Evolutionary conservation across 2,329 filamentous ascomycete species (phyloP).

Genomic region (Fusarium equiseti): DNA sequence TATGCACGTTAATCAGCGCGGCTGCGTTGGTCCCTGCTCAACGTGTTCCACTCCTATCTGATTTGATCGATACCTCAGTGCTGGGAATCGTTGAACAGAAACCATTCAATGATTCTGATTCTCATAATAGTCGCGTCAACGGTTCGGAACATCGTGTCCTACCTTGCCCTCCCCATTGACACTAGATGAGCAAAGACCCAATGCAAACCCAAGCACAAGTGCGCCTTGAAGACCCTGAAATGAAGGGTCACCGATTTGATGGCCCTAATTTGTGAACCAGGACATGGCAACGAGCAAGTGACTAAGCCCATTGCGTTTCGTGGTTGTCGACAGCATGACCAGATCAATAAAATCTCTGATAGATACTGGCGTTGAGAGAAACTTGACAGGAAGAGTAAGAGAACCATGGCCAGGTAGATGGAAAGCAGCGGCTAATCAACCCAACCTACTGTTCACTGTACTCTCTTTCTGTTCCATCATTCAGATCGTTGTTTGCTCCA

Average conservation of each 20-base stretch:
- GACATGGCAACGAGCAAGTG: constrained; percentile 27
- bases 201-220: constrained; percentile 1
- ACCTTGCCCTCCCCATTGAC: neutral
- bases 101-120: neutral
- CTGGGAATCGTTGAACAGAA: neutral
- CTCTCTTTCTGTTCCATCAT: neutral
- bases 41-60: constrained; percentile 13
- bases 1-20: constrained; percentile 30
- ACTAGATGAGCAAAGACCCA: neutral
- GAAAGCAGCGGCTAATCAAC: neutral
- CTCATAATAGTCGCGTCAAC: neutral
- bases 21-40: constrained; percentile 34
- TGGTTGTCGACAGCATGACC: constrained; percentile 22
- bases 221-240: constrained; percentile 15
- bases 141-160: neutral
- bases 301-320: constrained; percentile 27
- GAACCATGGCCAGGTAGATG: neutral
- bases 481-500: neutral
- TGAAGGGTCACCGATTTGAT: constrained; percentile 31
- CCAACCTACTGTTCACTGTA: neutral
- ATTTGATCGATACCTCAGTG: constrained; percentile 3
- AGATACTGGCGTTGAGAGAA: neutral
- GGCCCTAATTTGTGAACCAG: constrained; percentile 25
- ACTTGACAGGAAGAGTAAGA: neutral
- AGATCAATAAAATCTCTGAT: neutral